Evolutionary conservation across 2,329 filamentous ascomycete species (phyloP), one percentile per base, ranked within the genome.

Genomic region (Colletotrichum tofieldiae): DNA sequence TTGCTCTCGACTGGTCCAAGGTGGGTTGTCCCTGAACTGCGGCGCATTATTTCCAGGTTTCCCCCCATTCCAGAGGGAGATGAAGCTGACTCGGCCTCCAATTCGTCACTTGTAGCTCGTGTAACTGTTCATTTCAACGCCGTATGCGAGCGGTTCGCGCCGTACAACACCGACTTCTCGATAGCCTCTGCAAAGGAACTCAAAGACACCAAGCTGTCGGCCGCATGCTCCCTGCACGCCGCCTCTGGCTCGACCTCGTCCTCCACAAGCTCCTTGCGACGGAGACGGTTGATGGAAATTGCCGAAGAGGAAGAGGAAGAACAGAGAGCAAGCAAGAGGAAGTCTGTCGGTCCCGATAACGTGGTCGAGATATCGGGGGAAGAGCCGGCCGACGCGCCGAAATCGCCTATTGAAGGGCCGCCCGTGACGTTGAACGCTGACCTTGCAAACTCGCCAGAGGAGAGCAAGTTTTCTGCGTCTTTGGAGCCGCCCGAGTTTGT

Each of bases 231-330:
- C 54, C 86, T 98, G 65, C 95, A 98, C 82, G 93, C 95, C 49
- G 94, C 95, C 9, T 94, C 94, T 16, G 93, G 92, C 49, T 97
- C 96, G 26, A 94, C 92, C 75, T 94, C 93, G 35, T 97, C 95
- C 14, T 96, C 94, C 5, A 93, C 90, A 60, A 95, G 93, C 79
- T 97, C 94, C 6, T 86, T 95, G 75, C 90, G 93, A 71, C 89
- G 92, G 78, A 90, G 92, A 77, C 92, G 94, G 75, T 85, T 98
- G 77, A 93, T 96, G 84, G 96, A 97, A 83, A 98, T 98, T 80
- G 92, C 93, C n/a, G 96, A 98, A 83, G 94, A 96, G 83, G 93
- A 93, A 65, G 94, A 97, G 79, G 95, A 97, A 77, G 90, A 92
- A 72, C 85, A 87, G 71, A 83, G 89, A 74, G 85, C 90, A 37